Evolutionary conservation across 2,329 filamentous ascomycete species (phyloP).

Genomic region (Alternaria sp.): DNA sequence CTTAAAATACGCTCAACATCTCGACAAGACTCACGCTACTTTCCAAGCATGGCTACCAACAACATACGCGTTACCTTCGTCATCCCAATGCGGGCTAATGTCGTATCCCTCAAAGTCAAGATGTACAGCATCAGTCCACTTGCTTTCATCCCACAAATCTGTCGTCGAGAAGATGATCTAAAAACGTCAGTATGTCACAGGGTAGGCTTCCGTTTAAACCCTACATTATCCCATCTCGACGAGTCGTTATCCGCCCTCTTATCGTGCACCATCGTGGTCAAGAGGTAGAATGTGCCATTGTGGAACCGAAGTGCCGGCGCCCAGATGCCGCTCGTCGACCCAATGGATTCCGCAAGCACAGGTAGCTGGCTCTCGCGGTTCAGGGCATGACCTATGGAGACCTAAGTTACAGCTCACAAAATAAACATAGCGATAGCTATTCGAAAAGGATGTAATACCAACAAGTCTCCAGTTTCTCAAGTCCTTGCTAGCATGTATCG

Average conservation of each 20-base stretch:
- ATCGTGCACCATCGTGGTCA: constrained; percentile 48
- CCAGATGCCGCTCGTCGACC: constrained; percentile 52
- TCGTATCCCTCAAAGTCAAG: constrained; percentile 63
- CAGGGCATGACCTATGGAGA: constrained; percentile 42
- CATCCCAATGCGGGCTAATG: constrained; percentile 64
- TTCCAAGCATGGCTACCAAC: constrained; percentile 38
- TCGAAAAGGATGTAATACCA: constrained; percentile 21
- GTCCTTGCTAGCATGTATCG: constrained; percentile 63
- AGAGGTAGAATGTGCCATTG: constrained; percentile 54
- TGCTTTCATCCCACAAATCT: constrained; percentile 54
- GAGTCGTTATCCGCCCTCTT: constrained; percentile 38
- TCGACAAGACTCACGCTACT: constrained; percentile 8
- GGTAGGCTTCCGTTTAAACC: too few relatives aligned
- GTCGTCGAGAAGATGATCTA: constrained; percentile 57
- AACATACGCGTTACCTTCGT: constrained; percentile 63
- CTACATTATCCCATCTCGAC: constrained; percentile 52
- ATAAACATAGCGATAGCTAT: not conserved
- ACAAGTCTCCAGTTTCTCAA: constrained; percentile 61
- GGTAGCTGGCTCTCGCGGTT: constrained; percentile 52
- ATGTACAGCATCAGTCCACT: constrained; percentile 61
- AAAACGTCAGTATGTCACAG: not conserved
- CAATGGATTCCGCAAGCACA: constrained; percentile 45
- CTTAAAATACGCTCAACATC: not conserved
- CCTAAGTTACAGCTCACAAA: not conserved
- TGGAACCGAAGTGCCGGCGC: constrained; percentile 55